Conservation (phyloP, 192 early-diverging fungal species). For the Umbelopsis isabellina region DNA sequence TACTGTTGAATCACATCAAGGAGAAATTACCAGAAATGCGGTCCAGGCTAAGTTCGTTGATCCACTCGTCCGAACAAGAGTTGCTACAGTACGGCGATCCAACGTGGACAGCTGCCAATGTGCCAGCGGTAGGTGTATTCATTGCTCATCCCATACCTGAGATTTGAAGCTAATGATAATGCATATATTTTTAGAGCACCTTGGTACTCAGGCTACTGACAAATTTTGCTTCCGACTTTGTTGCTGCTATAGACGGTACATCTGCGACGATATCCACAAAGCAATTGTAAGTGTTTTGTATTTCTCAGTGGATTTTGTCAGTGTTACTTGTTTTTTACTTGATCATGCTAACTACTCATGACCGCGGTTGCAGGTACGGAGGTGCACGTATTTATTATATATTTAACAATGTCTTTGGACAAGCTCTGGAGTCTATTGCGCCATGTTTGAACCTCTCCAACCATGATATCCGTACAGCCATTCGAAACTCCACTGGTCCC, state of each 20-base stretch:
- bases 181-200: conserved; percentile 40
- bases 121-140: conserved; percentile 43
- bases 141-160: background rate
- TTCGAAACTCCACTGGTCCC: conserved; percentile 79
- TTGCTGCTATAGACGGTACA: conserved; percentile 75
- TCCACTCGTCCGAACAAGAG: conserved; percentile 75
- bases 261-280: conserved; percentile 65
- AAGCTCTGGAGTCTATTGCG: conserved; percentile 68
- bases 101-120: conserved; percentile 44
- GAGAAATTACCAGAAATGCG: conserved; percentile 74
- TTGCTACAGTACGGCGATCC: conserved; percentile 67
- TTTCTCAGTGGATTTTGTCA: background rate
- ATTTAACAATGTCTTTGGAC: conserved; percentile 76
- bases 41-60: conserved; percentile 69
- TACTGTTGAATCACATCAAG: conserved; percentile 75
- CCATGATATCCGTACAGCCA: conserved; percentile 77
- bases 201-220: conserved; percentile 70
- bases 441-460: conserved; percentile 68
- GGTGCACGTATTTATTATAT: conserved; percentile 81
- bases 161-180: background rate
- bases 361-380: conserved; percentile 48
- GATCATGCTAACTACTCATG: background rate
- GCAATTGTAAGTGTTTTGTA: conserved; percentile 51
- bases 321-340: background rate
- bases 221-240: conserved; percentile 72